Conservation (phyloP, 805 yeast species). For the Candida sphagnicola region DNA sequence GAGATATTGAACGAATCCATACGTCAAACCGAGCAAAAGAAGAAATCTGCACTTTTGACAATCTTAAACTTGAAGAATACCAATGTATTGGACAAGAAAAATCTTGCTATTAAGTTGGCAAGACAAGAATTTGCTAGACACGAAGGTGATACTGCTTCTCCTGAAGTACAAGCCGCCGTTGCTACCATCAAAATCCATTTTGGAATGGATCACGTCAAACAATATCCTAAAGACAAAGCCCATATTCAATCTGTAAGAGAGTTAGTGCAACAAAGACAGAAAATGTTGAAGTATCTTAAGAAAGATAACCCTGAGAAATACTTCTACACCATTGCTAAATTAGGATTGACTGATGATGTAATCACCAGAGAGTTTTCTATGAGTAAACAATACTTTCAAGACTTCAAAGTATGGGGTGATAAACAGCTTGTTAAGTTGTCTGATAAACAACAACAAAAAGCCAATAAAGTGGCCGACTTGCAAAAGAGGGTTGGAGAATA, state of each 20-base stretch:
- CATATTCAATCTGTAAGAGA: conserved; percentile 71
- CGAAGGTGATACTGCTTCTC: conserved; percentile 90
- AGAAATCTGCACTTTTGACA: conserved; percentile 65
- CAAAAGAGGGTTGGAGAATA: conserved; percentile 38
- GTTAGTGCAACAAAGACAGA: conserved; percentile 87
- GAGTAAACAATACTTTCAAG: conserved; percentile 75
- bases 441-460: conserved; percentile 30
- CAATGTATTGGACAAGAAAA: conserved; percentile 50
- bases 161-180: conserved; percentile 95
- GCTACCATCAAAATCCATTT: conserved; percentile 77
- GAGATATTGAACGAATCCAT: conserved; percentile 25
- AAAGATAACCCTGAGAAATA: conserved; percentile 76
- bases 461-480: conserved; percentile 25
- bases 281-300: conserved; percentile 76
- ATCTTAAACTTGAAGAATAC: conserved; percentile 74
- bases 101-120: conserved; percentile 61
- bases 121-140: conserved; percentile 73
- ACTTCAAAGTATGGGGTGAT: conserved; percentile 75
- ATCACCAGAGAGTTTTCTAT: conserved; percentile 77
- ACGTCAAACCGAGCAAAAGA: conserved; percentile 42
- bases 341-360: conserved; percentile 81
- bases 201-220: conserved; percentile 65
- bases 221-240: conserved; percentile 67
- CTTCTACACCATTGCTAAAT: conserved; percentile 78
- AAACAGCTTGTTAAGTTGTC: conserved; percentile 52